Evolutionary conservation across 148 eudicot genomes (phyloP).

Genomic region (Agrostemma githago): DNA sequence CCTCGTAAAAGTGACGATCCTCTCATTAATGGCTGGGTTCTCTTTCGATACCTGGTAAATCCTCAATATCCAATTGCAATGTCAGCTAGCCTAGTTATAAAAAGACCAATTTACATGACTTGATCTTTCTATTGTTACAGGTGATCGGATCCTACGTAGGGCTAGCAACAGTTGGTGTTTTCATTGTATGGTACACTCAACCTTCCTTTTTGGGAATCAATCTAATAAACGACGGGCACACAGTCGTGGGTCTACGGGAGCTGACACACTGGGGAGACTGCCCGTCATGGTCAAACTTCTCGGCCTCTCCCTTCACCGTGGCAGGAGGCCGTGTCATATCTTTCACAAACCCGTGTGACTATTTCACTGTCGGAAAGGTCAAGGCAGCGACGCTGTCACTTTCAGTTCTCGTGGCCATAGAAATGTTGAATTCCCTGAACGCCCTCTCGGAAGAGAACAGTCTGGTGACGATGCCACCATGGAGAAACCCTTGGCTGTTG

Average conservation of each 20-base stretch:
- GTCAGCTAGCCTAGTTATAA: not conserved
- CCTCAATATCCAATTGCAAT: not conserved
- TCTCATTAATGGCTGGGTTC: conserved; percentile 68
- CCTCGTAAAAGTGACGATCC: conserved; percentile 80
- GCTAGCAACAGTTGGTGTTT: conserved; percentile 77
- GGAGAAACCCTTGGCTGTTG: conserved; percentile 87
- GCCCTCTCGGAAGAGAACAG: conserved; percentile 85
- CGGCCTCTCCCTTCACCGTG: conserved; percentile 59
- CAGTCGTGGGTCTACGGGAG: conserved; percentile 54
- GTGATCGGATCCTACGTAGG: conserved; percentile 87
- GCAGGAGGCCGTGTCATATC: conserved; percentile 47
- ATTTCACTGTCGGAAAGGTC: conserved; percentile 68
- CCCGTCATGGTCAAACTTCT: conserved; percentile 72
- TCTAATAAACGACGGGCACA: conserved; percentile 68
- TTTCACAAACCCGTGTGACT: conserved; percentile 72
- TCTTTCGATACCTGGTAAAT: conserved; percentile 77
- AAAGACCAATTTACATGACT: not conserved
- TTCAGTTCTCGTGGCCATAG: conserved; percentile 81
- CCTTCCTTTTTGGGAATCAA: conserved; percentile 66
- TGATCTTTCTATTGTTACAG: conserved; percentile 30
- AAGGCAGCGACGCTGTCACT: conserved; percentile 92
- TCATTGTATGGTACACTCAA: conserved; percentile 74
- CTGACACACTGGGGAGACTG: conserved; percentile 81
- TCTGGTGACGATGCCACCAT: conserved; percentile 74
- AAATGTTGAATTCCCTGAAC: conserved; percentile 86